Evolutionary conservation across 441 rosid genomes (phyloP).

Genomic region (Breynia disticha): DNA sequence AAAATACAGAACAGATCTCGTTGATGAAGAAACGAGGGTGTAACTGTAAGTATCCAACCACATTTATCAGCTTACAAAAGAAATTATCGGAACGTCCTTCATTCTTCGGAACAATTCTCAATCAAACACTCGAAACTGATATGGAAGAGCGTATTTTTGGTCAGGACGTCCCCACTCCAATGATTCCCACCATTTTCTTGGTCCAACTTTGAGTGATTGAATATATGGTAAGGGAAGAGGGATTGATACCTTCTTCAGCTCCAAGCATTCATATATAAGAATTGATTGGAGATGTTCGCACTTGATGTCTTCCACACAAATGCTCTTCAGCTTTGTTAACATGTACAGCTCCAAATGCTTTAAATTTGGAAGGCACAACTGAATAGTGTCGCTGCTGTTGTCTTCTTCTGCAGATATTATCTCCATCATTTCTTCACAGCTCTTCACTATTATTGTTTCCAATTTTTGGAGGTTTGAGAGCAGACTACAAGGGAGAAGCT

Average conservation of each 20-base stretch:
- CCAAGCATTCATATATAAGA: too few species aligned
- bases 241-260: background rate
- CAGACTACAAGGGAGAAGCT: constrained; percentile 5
- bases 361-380: constrained; percentile 12
- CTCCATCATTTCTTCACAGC: background rate
- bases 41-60: too few species aligned
- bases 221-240: background rate
- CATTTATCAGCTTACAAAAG: too few species aligned
- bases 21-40: too few species aligned
- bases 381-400: too few species aligned
- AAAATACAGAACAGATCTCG: too few species aligned
- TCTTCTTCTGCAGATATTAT: constrained; percentile 1
- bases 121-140: too few species aligned
- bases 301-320: background rate
- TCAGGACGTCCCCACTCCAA: constrained; percentile 7
- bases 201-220: background rate
- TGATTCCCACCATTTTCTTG: too few species aligned
- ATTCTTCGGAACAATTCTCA: too few species aligned
- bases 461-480: constrained; percentile 6
- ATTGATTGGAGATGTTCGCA: background rate
- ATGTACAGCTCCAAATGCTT: background rate
- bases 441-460: background rate
- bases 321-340: background rate
- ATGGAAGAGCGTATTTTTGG: too few species aligned
- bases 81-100: too few species aligned